Evolutionary conservation across 2,329 filamentous ascomycete species (phyloP).

Genomic region (Aureobasidium sp.): DNA sequence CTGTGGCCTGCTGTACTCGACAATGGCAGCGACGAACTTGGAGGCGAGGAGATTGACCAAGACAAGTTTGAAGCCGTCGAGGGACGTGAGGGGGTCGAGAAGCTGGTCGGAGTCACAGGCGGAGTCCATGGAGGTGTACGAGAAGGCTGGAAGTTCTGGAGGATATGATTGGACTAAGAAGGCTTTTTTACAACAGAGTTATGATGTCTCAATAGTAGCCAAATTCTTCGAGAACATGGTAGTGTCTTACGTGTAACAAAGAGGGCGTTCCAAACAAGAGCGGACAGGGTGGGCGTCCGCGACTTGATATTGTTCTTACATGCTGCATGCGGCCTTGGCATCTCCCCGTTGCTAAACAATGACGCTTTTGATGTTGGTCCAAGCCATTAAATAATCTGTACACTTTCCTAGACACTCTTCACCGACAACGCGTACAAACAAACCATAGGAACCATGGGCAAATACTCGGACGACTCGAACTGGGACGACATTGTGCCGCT

Average conservation of each 20-base stretch:
- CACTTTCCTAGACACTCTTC: background rate
- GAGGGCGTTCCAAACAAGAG: background rate
- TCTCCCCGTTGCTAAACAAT: constrained; percentile 1
- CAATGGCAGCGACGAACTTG: constrained; percentile 72
- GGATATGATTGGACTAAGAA: constrained; percentile 9
- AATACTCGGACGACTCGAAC: constrained; percentile 58
- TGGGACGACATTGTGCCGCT: constrained; percentile 85
- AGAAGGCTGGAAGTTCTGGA: constrained; percentile 31
- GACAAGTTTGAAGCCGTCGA: constrained; percentile 80
- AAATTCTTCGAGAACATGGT: no score
- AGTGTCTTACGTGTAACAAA: no score
- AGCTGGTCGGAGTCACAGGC: constrained; percentile 67
- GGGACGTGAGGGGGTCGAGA: constrained; percentile 77
- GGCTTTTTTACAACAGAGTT: background rate
- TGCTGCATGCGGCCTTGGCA: constrained; percentile 9
- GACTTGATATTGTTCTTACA: constrained; percentile 7
- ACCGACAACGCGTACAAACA: background rate
- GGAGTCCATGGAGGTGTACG: constrained; percentile 19
- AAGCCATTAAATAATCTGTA: background rate
- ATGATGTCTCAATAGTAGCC: background rate
- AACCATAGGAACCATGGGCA: constrained; percentile 24
- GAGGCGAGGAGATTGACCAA: constrained; percentile 86
- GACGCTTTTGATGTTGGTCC: background rate
- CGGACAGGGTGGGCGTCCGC: background rate
- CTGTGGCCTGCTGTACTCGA: constrained; percentile 87